Conservation (phyloP, 2,329 filamentous ascomycete species). For the Fusarium marasasianum region DNA sequence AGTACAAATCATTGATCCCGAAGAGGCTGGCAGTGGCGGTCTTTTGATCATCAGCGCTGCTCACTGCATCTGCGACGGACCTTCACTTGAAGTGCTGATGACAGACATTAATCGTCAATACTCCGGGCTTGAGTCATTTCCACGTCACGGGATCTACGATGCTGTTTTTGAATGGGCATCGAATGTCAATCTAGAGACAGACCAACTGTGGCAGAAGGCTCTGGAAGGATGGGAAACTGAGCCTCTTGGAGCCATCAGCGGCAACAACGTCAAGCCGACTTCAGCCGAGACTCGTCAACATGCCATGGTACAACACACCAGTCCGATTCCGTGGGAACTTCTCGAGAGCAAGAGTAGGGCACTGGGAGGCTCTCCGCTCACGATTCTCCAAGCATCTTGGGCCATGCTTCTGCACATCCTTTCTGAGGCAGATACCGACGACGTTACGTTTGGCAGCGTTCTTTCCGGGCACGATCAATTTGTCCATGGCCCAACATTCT, state of each 20-base stretch:
- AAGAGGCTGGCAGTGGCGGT: background rate
- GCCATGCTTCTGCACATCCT: slow-evolving; percentile 5
- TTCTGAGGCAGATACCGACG: slow-evolving; percentile 11
- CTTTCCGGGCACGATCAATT: background rate
- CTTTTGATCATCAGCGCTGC: slow-evolving; percentile 12
- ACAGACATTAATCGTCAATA: background rate
- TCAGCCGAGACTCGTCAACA: background rate
- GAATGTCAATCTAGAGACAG: background rate
- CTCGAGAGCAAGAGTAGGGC: slow-evolving; percentile 3
- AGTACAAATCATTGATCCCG: background rate
- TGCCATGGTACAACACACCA: background rate
- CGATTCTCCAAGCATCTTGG: slow-evolving; percentile 7
- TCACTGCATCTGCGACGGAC: slow-evolving; percentile 19
- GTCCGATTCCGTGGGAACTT: background rate
- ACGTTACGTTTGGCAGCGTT: slow-evolving; percentile 5
- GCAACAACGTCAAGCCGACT: background rate
- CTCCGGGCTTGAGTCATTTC: background rate
- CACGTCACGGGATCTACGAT: background rate
- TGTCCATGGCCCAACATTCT: slow-evolving; percentile 13
- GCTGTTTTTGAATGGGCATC: background rate
- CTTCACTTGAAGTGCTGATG: slow-evolving; percentile 15
- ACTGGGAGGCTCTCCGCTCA: slow-evolving; percentile 3
- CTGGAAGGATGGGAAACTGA: slow-evolving; percentile 16
- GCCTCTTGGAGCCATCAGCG: slow-evolving; percentile 7
- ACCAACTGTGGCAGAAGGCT: background rate